These are phyloP conservation scores for Phytophthora colocasiae DNA, from an alignment of 352 stramenopile species.

Conservation along the genomic window DNA sequence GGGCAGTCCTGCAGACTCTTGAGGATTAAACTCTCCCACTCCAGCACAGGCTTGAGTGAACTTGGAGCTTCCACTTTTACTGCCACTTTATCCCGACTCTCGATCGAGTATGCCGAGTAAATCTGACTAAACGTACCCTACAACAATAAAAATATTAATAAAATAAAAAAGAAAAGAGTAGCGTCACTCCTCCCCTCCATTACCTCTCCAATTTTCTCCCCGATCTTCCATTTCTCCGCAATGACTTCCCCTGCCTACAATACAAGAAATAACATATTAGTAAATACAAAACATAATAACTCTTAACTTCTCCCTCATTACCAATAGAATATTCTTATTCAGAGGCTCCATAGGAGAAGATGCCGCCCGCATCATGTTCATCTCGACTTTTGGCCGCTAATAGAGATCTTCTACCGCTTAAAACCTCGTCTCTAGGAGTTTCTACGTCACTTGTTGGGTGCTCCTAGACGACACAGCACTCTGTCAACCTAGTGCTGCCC, in stretches of 20 bases:
- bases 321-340: constrained; percentile 88
- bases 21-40: constrained; percentile 91
- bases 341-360: constrained; percentile 64
- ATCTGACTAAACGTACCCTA: constrained; percentile 91
- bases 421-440: neutral
- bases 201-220: constrained; percentile 90
- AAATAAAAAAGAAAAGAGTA: constrained; percentile 11
- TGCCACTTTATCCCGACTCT: constrained; percentile 77
- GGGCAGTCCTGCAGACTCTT: constrained; percentile 86
- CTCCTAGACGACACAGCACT: neutral
- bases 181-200: neutral
- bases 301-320: constrained; percentile 20
- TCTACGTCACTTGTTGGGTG: constrained; percentile 1
- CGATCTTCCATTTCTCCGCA: constrained; percentile 83
- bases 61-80: constrained; percentile 90
- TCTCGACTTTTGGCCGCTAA: neutral
- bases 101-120: constrained; percentile 84
- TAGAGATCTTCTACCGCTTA: constrained; percentile 12
- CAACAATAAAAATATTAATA: constrained; percentile 11
- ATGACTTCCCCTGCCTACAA: constrained; percentile 82
- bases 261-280: constrained; percentile 6
- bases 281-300: constrained; percentile 5
- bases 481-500: constrained; percentile 1
- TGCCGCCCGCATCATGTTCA: constrained; percentile 42
- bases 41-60: constrained; percentile 87